Percentiles rank a stretch among this genome's conserved stretches.
These are phyloP conservation scores for Rhododendron williamsianum DNA, from an alignment of 148 eudicot species.

Conservation along the genomic window DNA sequence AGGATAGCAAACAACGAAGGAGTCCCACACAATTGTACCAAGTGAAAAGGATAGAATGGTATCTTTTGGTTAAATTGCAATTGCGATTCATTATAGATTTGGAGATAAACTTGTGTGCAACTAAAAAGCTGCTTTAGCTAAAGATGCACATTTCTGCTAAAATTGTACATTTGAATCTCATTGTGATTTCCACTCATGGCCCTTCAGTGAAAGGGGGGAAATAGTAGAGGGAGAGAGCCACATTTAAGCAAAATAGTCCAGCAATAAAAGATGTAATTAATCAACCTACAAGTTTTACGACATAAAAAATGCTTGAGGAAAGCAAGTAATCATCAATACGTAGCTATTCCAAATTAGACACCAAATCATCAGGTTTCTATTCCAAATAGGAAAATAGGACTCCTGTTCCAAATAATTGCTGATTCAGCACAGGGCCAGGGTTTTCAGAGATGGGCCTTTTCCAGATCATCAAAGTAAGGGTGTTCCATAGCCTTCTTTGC, in stretches of 20 bases:
- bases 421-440: not conserved
- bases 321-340: conserved; percentile 30
- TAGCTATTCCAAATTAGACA: not conserved
- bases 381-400: not conserved
- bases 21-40: not conserved
- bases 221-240: not conserved
- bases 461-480: conserved; percentile 67
- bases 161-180: not conserved
- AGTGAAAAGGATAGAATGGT: not conserved
- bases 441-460: conserved; percentile 37
- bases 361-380: not conserved
- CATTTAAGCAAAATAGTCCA: not conserved
- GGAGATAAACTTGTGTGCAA: not conserved
- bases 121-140: not conserved
- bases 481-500: conserved; percentile 96
- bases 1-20: not conserved
- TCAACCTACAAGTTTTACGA: not conserved
- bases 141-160: not conserved
- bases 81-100: too few species aligned
- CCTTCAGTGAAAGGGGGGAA: not conserved
- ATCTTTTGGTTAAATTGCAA: not conserved
- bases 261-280: not conserved
- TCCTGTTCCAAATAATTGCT: not conserved
- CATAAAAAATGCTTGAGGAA: conserved; percentile 40
- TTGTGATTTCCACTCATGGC: not conserved